A percentile compares a stretch with the other conserved stretches of the same genome.
phyloP scores from a whole-genome alignment of 805 yeast species.

The Hanseniaspora lachancei region DNA sequence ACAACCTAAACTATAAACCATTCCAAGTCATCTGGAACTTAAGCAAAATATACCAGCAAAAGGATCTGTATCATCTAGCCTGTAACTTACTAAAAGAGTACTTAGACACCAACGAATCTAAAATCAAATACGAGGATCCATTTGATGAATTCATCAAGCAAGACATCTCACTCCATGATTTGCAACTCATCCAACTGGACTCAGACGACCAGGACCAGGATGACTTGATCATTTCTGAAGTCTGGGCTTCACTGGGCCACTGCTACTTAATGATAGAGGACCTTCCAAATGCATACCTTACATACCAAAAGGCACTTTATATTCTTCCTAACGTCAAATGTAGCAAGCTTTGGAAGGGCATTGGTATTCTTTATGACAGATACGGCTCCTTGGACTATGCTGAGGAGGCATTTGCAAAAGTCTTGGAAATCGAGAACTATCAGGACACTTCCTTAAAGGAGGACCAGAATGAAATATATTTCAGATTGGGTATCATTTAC shows the following conservation, averaged over 20 bases:
- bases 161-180: conserved; percentile 9
- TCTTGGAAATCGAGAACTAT: conserved; percentile 63
- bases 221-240: conserved; percentile 11
- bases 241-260: conserved; percentile 91
- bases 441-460: conserved; percentile 59
- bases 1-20: conserved; percentile 8
- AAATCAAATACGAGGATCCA: conserved; percentile 10
- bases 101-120: conserved; percentile 7
- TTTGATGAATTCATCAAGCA: conserved; percentile 13
- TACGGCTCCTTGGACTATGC: conserved; percentile 95
- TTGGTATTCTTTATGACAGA: conserved; percentile 89
- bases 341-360: conserved; percentile 97
- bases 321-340: conserved; percentile 86
- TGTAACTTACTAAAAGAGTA: conserved; percentile 4
- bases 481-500: conserved; percentile 89
- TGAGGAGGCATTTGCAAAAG: conserved; percentile 95
- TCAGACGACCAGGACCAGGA: conserved; percentile 7
- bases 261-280: conserved; percentile 96
- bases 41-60: conserved; percentile 8
- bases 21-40: conserved; percentile 11
- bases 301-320: conserved; percentile 90
- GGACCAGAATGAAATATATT: conserved; percentile 90
- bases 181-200: conserved; percentile 10
- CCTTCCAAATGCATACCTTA: conserved; percentile 85
- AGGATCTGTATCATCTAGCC: conserved; percentile 10